A percentile compares a stretch with the other conserved stretches of the same genome.
phyloP scores from a whole-genome alignment of 228 moss, liverwort and hornwort species.

The Sphagnum fallax region DNA sequence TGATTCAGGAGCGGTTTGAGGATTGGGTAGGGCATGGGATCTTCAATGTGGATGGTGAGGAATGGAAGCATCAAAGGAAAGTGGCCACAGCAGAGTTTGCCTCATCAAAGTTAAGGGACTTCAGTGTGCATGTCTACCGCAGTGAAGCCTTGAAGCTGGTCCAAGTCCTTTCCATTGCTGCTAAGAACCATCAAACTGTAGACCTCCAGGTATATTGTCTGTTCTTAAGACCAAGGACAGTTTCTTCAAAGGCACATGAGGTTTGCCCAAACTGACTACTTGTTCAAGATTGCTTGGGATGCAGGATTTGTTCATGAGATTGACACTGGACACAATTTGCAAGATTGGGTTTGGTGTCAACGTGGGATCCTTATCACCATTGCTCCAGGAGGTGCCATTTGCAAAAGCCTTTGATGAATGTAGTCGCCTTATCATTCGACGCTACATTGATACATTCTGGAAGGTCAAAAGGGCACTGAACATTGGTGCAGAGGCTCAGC shows the following conservation, averaged over 20 bases:
- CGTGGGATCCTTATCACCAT: slow-evolving; percentile 20
- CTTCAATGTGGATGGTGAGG: slow-evolving; percentile 21
- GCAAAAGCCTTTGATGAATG: slow-evolving; percentile 40
- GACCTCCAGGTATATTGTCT: slow-evolving; percentile 17
- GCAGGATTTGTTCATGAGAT: slow-evolving; percentile 45
- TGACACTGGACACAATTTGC: slow-evolving; percentile 44
- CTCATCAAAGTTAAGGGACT: slow-evolving; percentile 14
- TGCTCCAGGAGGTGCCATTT: slow-evolving; percentile 25
- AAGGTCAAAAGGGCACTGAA: slow-evolving; percentile 27
- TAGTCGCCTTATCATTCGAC: slow-evolving; percentile 15
- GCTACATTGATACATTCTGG: slow-evolving; percentile 40
- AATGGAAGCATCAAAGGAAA: slow-evolving; percentile 22
- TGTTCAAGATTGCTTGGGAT: not conserved
- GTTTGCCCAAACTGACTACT: not conserved
- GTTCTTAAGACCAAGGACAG: not conserved
- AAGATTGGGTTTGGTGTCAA: slow-evolving; percentile 50
- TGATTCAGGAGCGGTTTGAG: not conserved
- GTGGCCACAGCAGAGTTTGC: slow-evolving; percentile 22
- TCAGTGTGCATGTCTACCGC: slow-evolving; percentile 14
- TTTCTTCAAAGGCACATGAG: not conserved
- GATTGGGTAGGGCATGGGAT: slow-evolving; percentile 25
- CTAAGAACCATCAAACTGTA: slow-evolving; percentile 1
- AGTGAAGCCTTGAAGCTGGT: slow-evolving; percentile 14
- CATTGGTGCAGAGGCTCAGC: slow-evolving; percentile 22
- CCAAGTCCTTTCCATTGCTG: slow-evolving; percentile 6